These are phyloP conservation scores for Hyphodiscus sp. DNA, from an alignment of 2,329 filamentous ascomycete species.

Conservation along the genomic window DNA sequence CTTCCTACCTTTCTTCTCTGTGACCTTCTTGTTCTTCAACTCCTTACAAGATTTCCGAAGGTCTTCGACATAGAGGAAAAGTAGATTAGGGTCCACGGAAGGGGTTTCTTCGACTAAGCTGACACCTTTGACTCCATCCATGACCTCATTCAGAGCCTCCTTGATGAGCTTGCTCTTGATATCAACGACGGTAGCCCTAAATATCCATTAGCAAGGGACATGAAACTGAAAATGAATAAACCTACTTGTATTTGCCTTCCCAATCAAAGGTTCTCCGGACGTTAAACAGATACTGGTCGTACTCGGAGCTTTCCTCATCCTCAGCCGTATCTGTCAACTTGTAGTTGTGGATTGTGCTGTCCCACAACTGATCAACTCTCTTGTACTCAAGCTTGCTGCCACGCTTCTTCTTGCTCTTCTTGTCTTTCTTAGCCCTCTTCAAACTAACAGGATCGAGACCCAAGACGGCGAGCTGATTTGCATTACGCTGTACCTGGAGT, in stretches of 20 bases:
- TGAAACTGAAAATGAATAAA: not conserved
- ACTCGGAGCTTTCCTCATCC: constrained; percentile 57
- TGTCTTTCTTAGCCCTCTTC: constrained; percentile 36
- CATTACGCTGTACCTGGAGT: constrained; percentile 19
- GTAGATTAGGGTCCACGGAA: constrained; percentile 62
- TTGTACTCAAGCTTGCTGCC: constrained; percentile 59
- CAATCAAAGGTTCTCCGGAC: constrained; percentile 77
- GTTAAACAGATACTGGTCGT: constrained; percentile 76
- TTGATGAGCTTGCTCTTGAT: constrained; percentile 78
- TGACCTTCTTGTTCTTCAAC: constrained; percentile 51
- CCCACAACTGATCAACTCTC: constrained; percentile 58
- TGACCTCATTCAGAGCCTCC: constrained; percentile 62
- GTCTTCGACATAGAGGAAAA: constrained; percentile 72
- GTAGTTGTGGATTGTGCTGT: constrained; percentile 55
- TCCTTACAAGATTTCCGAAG: constrained; percentile 58
- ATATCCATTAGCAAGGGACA: constrained; percentile 8
- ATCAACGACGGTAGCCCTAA: constrained; percentile 59
- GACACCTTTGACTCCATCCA: constrained; percentile 71
- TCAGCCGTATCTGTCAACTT: constrained; percentile 61
- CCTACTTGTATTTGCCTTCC: constrained; percentile 66
- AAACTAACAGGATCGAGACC: constrained; percentile 23
- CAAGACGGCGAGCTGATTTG: constrained; percentile 18
- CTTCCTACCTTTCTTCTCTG: constrained; percentile 49
- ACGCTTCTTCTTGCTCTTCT: constrained; percentile 31
- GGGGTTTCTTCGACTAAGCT: constrained; percentile 77